Evolutionary conservation across 305 asterid species (phyloP).

Genomic region (Galium porrigens): DNA sequence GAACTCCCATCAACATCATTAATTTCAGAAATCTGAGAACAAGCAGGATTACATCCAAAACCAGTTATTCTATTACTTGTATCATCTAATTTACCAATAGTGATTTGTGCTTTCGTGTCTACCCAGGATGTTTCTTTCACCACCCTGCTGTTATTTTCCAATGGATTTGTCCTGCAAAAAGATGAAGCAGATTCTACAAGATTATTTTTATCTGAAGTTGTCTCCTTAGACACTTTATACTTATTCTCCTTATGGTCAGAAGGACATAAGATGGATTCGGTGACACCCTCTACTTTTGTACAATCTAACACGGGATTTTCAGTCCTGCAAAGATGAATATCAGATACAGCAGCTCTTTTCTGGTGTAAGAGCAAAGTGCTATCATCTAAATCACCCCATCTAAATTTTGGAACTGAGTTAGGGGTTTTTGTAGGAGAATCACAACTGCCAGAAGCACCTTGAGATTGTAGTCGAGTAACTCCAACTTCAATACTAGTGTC

Average conservation of each 20-base stretch:
- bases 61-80: constrained; percentile 21
- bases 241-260: constrained; percentile 22
- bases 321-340: constrained; percentile 25
- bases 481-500: constrained; percentile 22
- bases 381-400: constrained; percentile 95
- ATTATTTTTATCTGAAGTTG: constrained; percentile 20
- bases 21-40: constrained; percentile 24
- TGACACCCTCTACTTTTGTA: constrained; percentile 21
- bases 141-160: constrained; percentile 24
- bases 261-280: constrained; percentile 20
- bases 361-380: constrained; percentile 42
- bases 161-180: constrained; percentile 19
- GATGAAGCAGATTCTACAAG: constrained; percentile 20
- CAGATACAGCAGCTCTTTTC: constrained; percentile 35
- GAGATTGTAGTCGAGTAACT: constrained; percentile 8
- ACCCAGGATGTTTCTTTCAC: constrained; percentile 36
- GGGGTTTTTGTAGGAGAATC: constrained; percentile 21
- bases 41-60: constrained; percentile 18
- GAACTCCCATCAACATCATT: constrained; percentile 24
- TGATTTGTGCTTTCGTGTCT: constrained; percentile 42
- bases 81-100: constrained; percentile 27
- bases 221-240: constrained; percentile 14
- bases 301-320: constrained; percentile 23
- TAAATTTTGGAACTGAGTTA: constrained; percentile 45
- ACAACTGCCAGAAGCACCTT: constrained; percentile 25